A percentile compares a stretch with the other conserved stretches of the same genome.
These are phyloP conservation scores for Globisporangium mamillatum DNA, from an alignment of 352 stramenopile genomes.

Conservation along the genomic window DNA sequence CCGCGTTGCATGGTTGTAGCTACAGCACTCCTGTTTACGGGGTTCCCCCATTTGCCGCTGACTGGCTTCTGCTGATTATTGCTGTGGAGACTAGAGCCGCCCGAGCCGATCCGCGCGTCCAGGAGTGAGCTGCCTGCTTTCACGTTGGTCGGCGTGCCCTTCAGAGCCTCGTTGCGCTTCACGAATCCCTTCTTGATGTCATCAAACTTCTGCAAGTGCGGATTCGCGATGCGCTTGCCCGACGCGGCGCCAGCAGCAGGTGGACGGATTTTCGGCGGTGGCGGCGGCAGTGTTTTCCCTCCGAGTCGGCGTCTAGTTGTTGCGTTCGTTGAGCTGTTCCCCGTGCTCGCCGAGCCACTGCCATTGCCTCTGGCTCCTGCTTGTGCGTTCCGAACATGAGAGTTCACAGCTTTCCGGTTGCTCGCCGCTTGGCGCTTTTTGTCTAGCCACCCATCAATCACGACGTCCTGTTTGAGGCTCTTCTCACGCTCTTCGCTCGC, in stretches of 20 bases:
- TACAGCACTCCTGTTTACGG: not conserved
- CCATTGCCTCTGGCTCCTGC: not conserved
- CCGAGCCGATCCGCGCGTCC: constrained; percentile 1
- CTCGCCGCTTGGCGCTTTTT: constrained; percentile 59
- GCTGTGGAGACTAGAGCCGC: constrained; percentile 12
- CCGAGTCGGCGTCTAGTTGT: constrained; percentile 10
- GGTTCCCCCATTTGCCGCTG: constrained; percentile 6
- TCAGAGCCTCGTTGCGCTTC: constrained; percentile 50
- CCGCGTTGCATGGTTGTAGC: not conserved
- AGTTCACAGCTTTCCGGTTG: constrained; percentile 44
- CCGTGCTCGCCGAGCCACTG: not conserved
- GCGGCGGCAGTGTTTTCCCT: constrained; percentile 26
- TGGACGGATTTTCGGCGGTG: constrained; percentile 41
- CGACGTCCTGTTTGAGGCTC: constrained; percentile 57
- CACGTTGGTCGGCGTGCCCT: constrained; percentile 28
- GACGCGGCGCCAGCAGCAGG: constrained; percentile 45
- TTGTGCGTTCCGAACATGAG: constrained; percentile 23
- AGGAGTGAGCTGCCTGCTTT: constrained; percentile 22
- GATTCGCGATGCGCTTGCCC: constrained; percentile 52
- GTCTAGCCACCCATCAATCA: constrained; percentile 73
- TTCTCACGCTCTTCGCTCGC: constrained; percentile 30
- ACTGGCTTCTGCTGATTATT: not conserved
- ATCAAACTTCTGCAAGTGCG: constrained; percentile 62
- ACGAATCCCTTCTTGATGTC: constrained; percentile 62
- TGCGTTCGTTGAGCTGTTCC: constrained; percentile 4